phyloP scores from a whole-genome alignment of 2,329 filamentous ascomycete species.

The Stachybotrys chlorohalonatus region DNA sequence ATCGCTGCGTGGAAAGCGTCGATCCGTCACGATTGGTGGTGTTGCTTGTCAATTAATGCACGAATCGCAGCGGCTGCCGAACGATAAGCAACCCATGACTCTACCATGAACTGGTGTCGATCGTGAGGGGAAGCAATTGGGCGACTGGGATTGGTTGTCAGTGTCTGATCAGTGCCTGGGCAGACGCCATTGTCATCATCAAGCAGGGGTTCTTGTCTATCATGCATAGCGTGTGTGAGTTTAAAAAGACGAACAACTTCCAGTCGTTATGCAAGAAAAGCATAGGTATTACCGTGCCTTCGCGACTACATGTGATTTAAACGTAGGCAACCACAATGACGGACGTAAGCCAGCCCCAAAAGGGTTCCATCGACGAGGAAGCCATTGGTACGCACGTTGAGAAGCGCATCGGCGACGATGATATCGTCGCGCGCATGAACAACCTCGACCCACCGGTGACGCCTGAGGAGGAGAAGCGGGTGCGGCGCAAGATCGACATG shows the following conservation, averaged over 20 bases:
- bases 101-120: neutral
- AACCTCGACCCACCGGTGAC: slow-evolving; percentile 6
- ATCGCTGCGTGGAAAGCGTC: neutral
- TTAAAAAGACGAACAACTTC: too few relatives aligned
- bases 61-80: neutral
- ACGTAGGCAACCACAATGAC: neutral
- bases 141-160: neutral
- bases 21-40: neutral
- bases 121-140: neutral
- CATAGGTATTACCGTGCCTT: neutral
- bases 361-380: slow-evolving; percentile 9
- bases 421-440: slow-evolving; percentile 4
- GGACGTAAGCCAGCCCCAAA: neutral
- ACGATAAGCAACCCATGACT: neutral
- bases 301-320: neutral
- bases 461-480: slow-evolving; percentile 5
- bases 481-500: slow-evolving; percentile 10
- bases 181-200: neutral
- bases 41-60: neutral
- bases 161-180: neutral
- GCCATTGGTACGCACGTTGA: slow-evolving; percentile 3
- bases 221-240: neutral
- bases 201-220: neutral
- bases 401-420: neutral
- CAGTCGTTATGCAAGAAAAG: too few relatives aligned